Evolutionary conservation across 2,329 filamentous ascomycete species (phyloP).

Genomic region (Pseudocercospora eumusae): DNA sequence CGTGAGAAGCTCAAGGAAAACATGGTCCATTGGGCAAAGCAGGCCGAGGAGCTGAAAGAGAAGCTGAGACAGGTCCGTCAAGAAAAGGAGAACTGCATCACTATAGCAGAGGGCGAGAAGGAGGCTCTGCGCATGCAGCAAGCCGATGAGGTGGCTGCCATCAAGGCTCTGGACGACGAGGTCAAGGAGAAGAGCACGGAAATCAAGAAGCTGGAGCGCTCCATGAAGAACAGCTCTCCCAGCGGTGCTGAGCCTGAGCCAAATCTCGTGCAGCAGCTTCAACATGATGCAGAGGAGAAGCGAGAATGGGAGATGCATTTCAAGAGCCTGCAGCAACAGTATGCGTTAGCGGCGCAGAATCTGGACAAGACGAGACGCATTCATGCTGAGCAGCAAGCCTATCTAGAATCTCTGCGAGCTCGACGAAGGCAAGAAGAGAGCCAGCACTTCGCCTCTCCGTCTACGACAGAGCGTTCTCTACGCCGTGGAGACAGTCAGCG

Average conservation of each 20-base stretch:
- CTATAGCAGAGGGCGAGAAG: conserved; percentile 44
- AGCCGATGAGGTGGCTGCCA: conserved; percentile 47
- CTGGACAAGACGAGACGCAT: conserved; percentile 39
- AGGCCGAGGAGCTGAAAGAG: conserved; percentile 57
- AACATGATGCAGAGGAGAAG: conserved; percentile 46
- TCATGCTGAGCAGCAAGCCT: conserved; percentile 49
- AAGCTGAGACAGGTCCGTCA: conserved; percentile 48
- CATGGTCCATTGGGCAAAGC: conserved; percentile 67
- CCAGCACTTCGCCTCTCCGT: conserved; percentile 31
- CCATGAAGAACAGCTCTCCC: conserved; percentile 57
- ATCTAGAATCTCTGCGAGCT: conserved; percentile 34
- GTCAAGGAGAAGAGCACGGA: conserved; percentile 70
- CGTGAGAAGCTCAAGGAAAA: conserved; percentile 70
- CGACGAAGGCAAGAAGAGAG: conserved; percentile 36
- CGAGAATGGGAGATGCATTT: conserved; percentile 42
- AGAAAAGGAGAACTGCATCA: conserved; percentile 43
- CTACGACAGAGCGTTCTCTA: conserved; percentile 27
- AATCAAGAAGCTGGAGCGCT: conserved; percentile 72
- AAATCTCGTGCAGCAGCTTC: conserved; percentile 39
- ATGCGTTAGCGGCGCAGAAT: conserved; percentile 35
- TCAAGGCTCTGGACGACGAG: conserved; percentile 69
- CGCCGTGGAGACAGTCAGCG: conserved; percentile 45
- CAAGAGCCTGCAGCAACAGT: conserved; percentile 36
- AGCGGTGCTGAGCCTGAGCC: conserved; percentile 32
- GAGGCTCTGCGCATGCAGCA: conserved; percentile 45